Percentiles rank a stretch among this genome's conserved stretches.
Conservation (phyloP, 2,329 filamentous ascomycete genomes). For the Aspergillus luchuensis region DNA sequence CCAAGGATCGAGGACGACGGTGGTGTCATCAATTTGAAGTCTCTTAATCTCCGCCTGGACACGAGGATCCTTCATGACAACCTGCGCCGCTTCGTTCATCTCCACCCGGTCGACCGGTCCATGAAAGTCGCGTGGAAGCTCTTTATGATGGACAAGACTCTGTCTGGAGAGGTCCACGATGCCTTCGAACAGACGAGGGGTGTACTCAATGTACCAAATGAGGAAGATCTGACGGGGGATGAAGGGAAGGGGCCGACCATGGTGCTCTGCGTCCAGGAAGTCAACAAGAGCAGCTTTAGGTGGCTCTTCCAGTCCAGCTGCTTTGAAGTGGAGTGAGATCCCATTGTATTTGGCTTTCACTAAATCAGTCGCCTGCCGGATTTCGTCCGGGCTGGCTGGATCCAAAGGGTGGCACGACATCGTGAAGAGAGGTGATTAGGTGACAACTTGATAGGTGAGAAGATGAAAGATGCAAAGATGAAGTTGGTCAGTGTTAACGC, state of each 20-base stretch:
- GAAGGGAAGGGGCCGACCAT: neutral
- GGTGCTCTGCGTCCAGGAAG: neutral
- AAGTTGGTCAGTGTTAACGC: too few relatives aligned
- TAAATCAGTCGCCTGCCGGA: neutral
- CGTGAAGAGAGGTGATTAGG: neutral
- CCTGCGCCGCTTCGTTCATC: neutral
- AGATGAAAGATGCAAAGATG: too few relatives aligned
- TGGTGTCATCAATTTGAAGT: neutral
- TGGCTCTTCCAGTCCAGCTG: neutral
- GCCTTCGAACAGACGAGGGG: neutral
- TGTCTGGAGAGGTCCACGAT: neutral
- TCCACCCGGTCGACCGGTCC: neutral
- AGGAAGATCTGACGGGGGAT: neutral
- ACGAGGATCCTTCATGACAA: neutral
- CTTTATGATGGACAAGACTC: neutral
- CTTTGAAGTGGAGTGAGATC: neutral
- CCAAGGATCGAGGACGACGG: slow-evolving; percentile 10
- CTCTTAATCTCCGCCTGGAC: neutral
- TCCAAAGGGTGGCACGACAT: neutral
- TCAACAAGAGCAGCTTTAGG: neutral
- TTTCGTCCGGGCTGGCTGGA: neutral
- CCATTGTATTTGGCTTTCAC: neutral
- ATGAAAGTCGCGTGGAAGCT: neutral
- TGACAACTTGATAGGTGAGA: too few relatives aligned
- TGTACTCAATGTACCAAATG: neutral